Evolutionary conservation across 805 yeast genomes (phyloP).

Genomic region (Nakazawaea anatomiae): DNA sequence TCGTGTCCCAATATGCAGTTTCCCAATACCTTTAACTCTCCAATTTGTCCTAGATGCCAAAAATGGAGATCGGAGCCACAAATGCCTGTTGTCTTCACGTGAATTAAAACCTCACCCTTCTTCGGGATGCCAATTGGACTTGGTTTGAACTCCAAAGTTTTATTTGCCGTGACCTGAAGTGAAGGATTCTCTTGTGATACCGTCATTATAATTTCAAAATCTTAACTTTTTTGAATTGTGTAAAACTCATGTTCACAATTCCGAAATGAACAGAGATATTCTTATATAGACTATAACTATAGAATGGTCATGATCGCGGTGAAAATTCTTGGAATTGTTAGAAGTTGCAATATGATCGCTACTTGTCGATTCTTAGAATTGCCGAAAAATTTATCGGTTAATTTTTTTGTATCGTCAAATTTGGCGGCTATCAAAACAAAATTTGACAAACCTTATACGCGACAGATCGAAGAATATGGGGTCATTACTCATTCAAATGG

Average conservation of each 20-base stretch:
- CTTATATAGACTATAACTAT: too few species aligned
- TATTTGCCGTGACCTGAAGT: constrained; percentile 1
- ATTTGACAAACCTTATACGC: too few species aligned
- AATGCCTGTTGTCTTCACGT: constrained; percentile 61
- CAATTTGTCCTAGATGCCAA: constrained; percentile 59
- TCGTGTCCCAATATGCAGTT: constrained; percentile 40
- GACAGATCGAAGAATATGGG: too few species aligned
- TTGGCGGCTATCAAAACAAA: too few species aligned
- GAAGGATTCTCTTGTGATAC: constrained; percentile 1
- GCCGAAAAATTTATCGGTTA: too few species aligned
- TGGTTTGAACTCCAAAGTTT: constrained; percentile 1
- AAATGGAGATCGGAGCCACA: constrained; percentile 74
- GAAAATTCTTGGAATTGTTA: too few species aligned
- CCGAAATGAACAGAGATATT: neutral
- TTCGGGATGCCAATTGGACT: constrained; percentile 21
- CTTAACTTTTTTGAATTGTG: too few species aligned
- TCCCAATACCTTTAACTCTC: constrained; percentile 32
- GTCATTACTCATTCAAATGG: too few species aligned
- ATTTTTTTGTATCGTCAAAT: too few species aligned
- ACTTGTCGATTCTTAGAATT: too few species aligned
- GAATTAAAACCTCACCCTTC: constrained; percentile 42
- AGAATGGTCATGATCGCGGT: too few species aligned
- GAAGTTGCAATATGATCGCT: too few species aligned
- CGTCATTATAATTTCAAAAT: constrained; percentile 1
- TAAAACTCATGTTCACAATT: neutral